Evolutionary conservation across 345 rosid species (phyloP).

Genomic region (Excoecaria agallocha): DNA sequence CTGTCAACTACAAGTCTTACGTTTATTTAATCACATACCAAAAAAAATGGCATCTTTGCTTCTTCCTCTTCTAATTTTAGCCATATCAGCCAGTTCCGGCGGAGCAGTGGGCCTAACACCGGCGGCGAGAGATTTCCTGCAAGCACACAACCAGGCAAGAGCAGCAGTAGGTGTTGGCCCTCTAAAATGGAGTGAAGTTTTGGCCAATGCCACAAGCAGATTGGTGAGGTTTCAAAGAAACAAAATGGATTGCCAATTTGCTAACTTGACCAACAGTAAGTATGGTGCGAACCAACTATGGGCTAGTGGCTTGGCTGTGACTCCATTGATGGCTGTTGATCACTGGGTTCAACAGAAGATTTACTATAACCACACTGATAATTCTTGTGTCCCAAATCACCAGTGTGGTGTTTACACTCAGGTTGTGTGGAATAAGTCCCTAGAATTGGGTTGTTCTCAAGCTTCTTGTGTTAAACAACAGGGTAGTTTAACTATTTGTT

Average conservation of each 20-base stretch:
- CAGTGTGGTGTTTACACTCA: constrained; percentile 74
- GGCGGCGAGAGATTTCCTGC: constrained; percentile 49
- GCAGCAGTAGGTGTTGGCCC: constrained; percentile 60
- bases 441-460: constrained; percentile 70
- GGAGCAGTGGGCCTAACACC: constrained; percentile 20
- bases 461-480: constrained; percentile 49
- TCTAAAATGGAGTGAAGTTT: constrained; percentile 58
- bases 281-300: constrained; percentile 75
- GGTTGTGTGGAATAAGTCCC: constrained; percentile 75
- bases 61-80: constrained; percentile 32
- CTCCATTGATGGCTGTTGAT: constrained; percentile 61
- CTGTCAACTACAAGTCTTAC: background rate
- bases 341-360: constrained; percentile 67
- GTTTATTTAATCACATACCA: background rate
- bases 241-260: constrained; percentile 65
- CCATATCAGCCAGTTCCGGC: constrained; percentile 10
- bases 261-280: constrained; percentile 45
- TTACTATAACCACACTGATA: constrained; percentile 50
- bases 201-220: constrained; percentile 48
- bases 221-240: constrained; percentile 62
- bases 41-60: constrained; percentile 37
- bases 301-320: constrained; percentile 49
- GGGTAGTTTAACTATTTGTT: constrained; percentile 65
- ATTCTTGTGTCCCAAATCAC: constrained; percentile 54
- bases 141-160: constrained; percentile 73